Percentiles rank a stretch among this genome's conserved stretches.
Evolutionary conservation across 2,329 filamentous ascomycete genomes (phyloP).

Genomic region (Cadophora malorum): DNA sequence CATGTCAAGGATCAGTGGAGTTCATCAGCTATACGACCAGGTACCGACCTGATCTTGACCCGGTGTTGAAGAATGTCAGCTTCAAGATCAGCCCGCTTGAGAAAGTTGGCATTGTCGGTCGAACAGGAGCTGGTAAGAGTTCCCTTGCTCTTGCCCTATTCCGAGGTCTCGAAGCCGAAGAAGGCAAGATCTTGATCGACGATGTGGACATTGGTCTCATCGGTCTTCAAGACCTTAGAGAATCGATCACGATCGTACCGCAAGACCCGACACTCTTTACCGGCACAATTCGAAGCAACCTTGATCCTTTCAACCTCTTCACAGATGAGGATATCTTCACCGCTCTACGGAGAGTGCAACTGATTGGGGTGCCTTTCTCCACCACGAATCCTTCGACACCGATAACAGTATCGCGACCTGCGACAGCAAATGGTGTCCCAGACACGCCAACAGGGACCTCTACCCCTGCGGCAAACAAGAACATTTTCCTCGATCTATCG

Average conservation of each 20-base stretch:
- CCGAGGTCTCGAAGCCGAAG: conserved; percentile 88
- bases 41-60: conserved; percentile 86
- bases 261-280: conserved; percentile 96
- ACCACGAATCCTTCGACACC: conserved; percentile 44
- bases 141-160: conserved; percentile 93
- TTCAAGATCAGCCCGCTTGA: conserved; percentile 87
- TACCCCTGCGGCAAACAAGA: conserved; percentile 79
- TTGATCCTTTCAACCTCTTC: conserved; percentile 90
- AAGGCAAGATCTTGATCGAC: conserved; percentile 89
- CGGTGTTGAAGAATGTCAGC: conserved; percentile 80
- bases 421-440: conserved; percentile 40
- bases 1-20: conserved; percentile 81
- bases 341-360: conserved; percentile 84
- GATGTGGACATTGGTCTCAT: conserved; percentile 89
- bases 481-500: conserved; percentile 87
- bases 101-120: conserved; percentile 95
- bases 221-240: conserved; percentile 89
- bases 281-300: conserved; percentile 87
- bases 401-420: conserved; percentile 43
- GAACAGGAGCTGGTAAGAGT: conserved; percentile 96
- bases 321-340: conserved; percentile 90
- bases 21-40: conserved; percentile 90
- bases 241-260: conserved; percentile 95
- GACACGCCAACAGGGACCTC: conserved; percentile 41
- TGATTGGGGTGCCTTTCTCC: conserved; percentile 65